These are phyloP conservation scores for Neoboletus subvelutipes DNA, from an alignment of 768 basidiomycete genomes.

Conservation along the genomic window DNA sequence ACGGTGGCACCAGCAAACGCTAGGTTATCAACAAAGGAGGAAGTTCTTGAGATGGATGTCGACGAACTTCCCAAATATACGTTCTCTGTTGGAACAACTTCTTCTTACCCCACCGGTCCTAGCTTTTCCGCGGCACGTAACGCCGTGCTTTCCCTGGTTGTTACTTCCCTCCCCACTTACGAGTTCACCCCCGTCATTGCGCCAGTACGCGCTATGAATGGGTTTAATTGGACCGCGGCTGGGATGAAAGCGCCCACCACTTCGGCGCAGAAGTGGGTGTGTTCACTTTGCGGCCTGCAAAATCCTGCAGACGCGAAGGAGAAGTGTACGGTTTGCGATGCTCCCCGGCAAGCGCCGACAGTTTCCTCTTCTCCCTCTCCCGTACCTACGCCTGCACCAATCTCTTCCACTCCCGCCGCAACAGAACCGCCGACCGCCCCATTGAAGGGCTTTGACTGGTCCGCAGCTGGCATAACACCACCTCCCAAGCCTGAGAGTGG, in stretches of 20 bases:
- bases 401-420: neutral
- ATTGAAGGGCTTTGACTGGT: constrained; percentile 37
- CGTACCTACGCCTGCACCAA: neutral
- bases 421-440: constrained; percentile 5
- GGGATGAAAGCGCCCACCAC: constrained; percentile 49
- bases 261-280: constrained; percentile 49
- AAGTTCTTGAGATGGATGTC: constrained; percentile 29
- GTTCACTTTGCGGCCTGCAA: constrained; percentile 47
- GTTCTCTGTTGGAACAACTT: constrained; percentile 20
- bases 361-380: constrained; percentile 15
- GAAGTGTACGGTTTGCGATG: constrained; percentile 48
- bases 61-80: constrained; percentile 37
- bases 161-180: constrained; percentile 47
- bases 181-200: constrained; percentile 29
- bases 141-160: constrained; percentile 40
- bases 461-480: constrained; percentile 36
- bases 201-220: constrained; percentile 29
- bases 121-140: constrained; percentile 28
- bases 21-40: constrained; percentile 29
- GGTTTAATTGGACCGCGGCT: constrained; percentile 64
- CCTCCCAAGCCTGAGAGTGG: constrained; percentile 24
- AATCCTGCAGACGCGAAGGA: constrained; percentile 39
- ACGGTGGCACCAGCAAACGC: constrained; percentile 14
- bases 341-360: constrained; percentile 29
- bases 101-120: constrained; percentile 19